Percentiles rank a stretch among this genome's conserved stretches.
These are phyloP conservation scores for Stenocarpella maydis DNA, from an alignment of 2,329 filamentous ascomycete genomes.

Conservation along the genomic window DNA sequence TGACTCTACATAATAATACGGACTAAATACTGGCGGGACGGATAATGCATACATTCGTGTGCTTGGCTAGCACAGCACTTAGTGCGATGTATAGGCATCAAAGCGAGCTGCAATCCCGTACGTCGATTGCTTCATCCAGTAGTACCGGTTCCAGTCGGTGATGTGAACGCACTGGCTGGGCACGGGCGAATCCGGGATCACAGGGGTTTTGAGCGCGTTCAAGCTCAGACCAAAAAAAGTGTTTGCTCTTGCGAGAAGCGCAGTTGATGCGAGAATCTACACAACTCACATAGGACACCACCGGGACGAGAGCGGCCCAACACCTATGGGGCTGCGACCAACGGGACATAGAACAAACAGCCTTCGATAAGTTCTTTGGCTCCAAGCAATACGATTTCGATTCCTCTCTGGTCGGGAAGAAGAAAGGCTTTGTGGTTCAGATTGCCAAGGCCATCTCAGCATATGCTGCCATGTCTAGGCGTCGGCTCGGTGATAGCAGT, in stretches of 20 bases:
- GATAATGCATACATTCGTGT: not conserved
- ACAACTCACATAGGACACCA: not conserved
- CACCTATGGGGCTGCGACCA: constrained; percentile 1
- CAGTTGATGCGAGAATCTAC: constrained; percentile 7
- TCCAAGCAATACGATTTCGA: not conserved
- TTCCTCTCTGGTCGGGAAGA: not conserved
- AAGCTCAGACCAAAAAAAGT: constrained; percentile 24
- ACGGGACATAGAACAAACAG: too few relatives aligned
- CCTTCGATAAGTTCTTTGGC: not conserved
- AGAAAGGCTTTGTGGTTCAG: not conserved
- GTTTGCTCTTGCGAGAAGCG: constrained; percentile 2
- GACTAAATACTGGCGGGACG: not conserved
- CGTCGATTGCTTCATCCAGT: not conserved
- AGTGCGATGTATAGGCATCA: not conserved
- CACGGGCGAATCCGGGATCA: not conserved
- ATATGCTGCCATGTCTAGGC: not conserved
- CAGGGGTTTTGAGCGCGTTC: constrained; percentile 5
- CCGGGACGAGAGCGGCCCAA: not conserved
- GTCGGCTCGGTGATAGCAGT: not conserved
- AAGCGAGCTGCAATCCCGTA: not conserved
- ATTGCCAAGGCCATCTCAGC: not conserved
- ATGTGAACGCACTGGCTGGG: not conserved
- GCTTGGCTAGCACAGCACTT: not conserved
- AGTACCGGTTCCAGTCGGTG: not conserved
- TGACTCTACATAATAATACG: not conserved